Conservation (phyloP, 2,329 filamentous ascomycete species). For the Cytospora piceicola region DNA sequence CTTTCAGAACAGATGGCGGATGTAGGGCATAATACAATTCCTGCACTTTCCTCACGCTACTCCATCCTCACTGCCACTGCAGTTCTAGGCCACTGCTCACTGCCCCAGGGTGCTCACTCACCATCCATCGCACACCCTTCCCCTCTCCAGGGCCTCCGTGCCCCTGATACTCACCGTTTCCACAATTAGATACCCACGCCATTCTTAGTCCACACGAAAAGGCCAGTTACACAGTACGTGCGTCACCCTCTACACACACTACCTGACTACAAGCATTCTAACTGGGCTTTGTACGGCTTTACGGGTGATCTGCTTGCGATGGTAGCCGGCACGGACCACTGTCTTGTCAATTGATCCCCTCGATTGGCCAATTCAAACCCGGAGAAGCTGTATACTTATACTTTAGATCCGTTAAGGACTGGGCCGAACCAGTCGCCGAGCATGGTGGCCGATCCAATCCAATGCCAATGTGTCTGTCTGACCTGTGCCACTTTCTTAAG, state of each 20-base stretch:
- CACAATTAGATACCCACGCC: not conserved
- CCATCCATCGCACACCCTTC: not conserved
- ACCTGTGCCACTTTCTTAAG: not conserved
- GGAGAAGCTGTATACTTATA: not conserved
- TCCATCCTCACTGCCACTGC: no score
- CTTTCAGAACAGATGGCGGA: not conserved
- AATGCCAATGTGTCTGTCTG: not conserved
- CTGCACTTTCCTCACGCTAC: not conserved
- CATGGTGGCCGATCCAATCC: constrained; percentile 6
- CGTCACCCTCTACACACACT: not conserved
- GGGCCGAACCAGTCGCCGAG: constrained; percentile 4
- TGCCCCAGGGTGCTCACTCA: not conserved
- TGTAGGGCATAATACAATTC: not conserved
- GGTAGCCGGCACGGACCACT: constrained; percentile 9
- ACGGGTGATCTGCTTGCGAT: not conserved
- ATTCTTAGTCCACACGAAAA: not conserved
- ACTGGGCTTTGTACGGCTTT: not conserved
- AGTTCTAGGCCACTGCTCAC: no score
- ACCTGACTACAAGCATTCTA: no score
- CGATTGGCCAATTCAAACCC: constrained; percentile 27
- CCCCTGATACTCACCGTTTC: not conserved
- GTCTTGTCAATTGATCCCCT: constrained; percentile 10
- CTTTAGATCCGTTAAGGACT: not conserved
- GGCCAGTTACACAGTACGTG: constrained; percentile 10
- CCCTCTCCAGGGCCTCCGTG: not conserved